Conservation (phyloP, 768 basidiomycete genomes). For the Suillus lakei region DNA sequence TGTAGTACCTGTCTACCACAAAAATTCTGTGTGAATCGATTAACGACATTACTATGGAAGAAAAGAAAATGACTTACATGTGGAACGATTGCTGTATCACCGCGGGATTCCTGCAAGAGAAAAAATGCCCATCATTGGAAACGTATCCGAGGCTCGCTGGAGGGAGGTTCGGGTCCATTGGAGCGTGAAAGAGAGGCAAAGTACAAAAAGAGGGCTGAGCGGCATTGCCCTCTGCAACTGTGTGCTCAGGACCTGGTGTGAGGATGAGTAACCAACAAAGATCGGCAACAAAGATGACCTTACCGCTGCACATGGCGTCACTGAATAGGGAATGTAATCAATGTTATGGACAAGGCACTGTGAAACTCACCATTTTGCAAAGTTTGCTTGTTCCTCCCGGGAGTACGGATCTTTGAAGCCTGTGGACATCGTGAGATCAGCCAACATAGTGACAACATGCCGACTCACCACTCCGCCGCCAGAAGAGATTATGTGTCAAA, state of each 20-base stretch:
- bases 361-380: slow-evolving; percentile 53
- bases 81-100: slow-evolving; percentile 60
- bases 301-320: slow-evolving; percentile 58
- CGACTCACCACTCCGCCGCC: slow-evolving; percentile 57
- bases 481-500: slow-evolving; percentile 57
- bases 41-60: background rate
- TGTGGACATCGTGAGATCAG: slow-evolving; percentile 21
- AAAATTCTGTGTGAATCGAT: slow-evolving; percentile 45
- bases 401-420: slow-evolving; percentile 71
- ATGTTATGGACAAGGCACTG: background rate
- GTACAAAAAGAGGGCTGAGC: slow-evolving; percentile 58
- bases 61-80: slow-evolving; percentile 46
- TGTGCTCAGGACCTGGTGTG: slow-evolving; percentile 54
- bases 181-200: slow-evolving; percentile 56
- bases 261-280: background rate
- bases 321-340: slow-evolving; percentile 27
- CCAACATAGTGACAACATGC: background rate
- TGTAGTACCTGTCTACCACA: slow-evolving; percentile 51
- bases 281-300: background rate
- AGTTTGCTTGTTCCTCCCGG: slow-evolving; percentile 55
- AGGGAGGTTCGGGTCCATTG: slow-evolving; percentile 30
- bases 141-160: slow-evolving; percentile 46
- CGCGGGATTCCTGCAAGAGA: slow-evolving; percentile 56
- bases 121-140: slow-evolving; percentile 61
- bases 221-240: slow-evolving; percentile 37